Conservation (phyloP, 257 asterid species). For the Gardenia jasminoides region DNA sequence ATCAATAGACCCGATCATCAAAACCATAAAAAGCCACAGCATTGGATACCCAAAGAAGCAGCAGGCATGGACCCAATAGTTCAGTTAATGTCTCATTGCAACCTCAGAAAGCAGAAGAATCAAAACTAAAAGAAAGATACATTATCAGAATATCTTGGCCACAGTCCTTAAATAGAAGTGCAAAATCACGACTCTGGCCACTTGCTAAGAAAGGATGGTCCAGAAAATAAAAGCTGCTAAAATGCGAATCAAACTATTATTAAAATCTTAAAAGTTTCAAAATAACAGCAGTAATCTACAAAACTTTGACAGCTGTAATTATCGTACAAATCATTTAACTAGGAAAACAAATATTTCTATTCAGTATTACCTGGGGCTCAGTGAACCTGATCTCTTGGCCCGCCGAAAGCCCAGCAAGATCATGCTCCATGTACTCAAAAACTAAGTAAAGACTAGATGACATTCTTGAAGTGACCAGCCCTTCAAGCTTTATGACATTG, state of each 20-base stretch:
- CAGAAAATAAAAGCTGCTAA: neutral
- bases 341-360: neutral
- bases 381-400: constrained; percentile 60
- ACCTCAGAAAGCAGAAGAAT: constrained; percentile 12
- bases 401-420: constrained; percentile 89
- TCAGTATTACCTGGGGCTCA: constrained; percentile 62
- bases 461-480: constrained; percentile 86
- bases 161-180: neutral
- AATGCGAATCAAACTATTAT: neutral
- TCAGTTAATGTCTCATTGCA: neutral
- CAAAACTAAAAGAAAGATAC: constrained; percentile 11
- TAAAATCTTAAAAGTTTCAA: neutral
- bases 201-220: neutral
- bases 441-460: constrained; percentile 82
- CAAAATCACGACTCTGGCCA: neutral
- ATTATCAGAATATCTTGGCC: neutral
- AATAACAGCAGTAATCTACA: neutral
- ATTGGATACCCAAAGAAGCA: neutral
- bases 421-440: constrained; percentile 97
- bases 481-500: constrained; percentile 86
- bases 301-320: neutral
- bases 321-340: neutral
- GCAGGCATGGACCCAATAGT: neutral
- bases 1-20: neutral
- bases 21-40: neutral